Conservation (phyloP, 2,329 filamentous ascomycete genomes). For the Diaporthe vexans region DNA sequence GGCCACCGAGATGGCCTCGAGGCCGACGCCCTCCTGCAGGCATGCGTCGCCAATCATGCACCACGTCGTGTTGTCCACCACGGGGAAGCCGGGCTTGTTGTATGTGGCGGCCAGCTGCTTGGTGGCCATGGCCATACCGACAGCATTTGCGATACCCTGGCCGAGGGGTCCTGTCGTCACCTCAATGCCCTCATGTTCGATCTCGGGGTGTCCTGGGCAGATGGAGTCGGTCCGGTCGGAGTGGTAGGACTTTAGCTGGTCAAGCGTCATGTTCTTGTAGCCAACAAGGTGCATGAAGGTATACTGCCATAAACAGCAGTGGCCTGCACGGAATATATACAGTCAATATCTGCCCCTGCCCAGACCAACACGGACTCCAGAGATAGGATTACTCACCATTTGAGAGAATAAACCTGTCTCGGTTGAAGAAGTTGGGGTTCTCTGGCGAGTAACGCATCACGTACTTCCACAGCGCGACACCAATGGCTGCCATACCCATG, state of each 20-base stretch:
- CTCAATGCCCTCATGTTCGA: constrained; percentile 68
- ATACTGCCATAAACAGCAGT: constrained; percentile 66
- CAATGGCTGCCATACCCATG: constrained; percentile 55
- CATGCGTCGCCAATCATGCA: constrained; percentile 70
- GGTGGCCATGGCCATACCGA: constrained; percentile 67
- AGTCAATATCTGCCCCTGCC: neutral
- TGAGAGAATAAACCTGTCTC: constrained; percentile 71
- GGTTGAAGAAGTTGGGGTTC: constrained; percentile 67
- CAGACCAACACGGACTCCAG: too few species aligned
- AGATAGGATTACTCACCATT: constrained; percentile 56
- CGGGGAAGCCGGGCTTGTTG: constrained; percentile 62
- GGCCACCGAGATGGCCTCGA: constrained; percentile 68
- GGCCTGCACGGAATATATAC: constrained; percentile 48
- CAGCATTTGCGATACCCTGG: constrained; percentile 69
- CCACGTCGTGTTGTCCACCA: constrained; percentile 65
- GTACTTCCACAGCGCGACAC: constrained; percentile 67
- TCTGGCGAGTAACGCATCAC: constrained; percentile 70
- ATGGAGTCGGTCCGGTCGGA: constrained; percentile 56
- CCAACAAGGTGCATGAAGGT: constrained; percentile 63
- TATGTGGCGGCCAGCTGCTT: constrained; percentile 66
- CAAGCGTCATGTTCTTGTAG: constrained; percentile 64
- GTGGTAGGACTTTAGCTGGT: constrained; percentile 67
- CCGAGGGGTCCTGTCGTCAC: constrained; percentile 70
- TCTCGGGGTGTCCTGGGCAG: constrained; percentile 68
- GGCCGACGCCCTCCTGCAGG: constrained; percentile 67